Percentiles rank a stretch among this genome's conserved stretches.
These are phyloP conservation scores for Pulveroboletus sp. DNA, from an alignment of 768 basidiomycete species.

Conservation along the genomic window DNA sequence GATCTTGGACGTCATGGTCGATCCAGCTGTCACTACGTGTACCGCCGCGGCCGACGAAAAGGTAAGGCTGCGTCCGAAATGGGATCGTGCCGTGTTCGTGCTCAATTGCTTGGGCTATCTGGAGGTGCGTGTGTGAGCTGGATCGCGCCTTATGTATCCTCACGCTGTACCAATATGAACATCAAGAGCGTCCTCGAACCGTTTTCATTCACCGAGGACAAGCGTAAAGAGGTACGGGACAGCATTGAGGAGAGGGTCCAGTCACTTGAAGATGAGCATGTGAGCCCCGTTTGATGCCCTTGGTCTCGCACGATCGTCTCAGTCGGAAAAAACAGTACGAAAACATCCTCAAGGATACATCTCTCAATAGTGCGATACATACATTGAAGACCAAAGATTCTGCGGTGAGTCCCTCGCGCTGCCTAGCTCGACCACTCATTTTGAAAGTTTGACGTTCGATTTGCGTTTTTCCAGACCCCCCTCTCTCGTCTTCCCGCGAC, in stretches of 20 bases:
- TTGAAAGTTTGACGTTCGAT: neutral
- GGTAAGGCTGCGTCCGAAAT: slow-evolving; percentile 48
- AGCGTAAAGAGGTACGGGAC: slow-evolving; percentile 54
- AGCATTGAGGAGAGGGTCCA: slow-evolving; percentile 62
- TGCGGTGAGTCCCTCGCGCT: slow-evolving; percentile 10
- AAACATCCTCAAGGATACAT: slow-evolving; percentile 27
- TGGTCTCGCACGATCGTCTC: neutral
- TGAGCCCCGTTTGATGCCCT: slow-evolving; percentile 36
- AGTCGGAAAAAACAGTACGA: slow-evolving; percentile 9
- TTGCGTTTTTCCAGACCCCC: slow-evolving; percentile 47
- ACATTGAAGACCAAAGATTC: slow-evolving; percentile 23
- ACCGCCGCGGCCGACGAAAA: slow-evolving; percentile 64
- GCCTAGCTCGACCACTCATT: neutral
- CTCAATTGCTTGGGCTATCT: slow-evolving; percentile 86
- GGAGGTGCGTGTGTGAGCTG: slow-evolving; percentile 47
- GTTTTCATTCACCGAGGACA: slow-evolving; percentile 64
- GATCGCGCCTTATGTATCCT: slow-evolving; percentile 1
- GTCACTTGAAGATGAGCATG: slow-evolving; percentile 78
- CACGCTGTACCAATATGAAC: neutral
- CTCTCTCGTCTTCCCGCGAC: slow-evolving; percentile 69
- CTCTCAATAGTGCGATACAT: slow-evolving; percentile 24
- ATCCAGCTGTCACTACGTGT: slow-evolving; percentile 81
- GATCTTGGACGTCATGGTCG: slow-evolving; percentile 80
- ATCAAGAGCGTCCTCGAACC: slow-evolving; percentile 61
- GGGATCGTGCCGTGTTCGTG: slow-evolving; percentile 84